A percentile compares a stretch with the other conserved stretches of the same genome.
phyloP scores from a whole-genome alignment of 2,329 filamentous ascomycete genomes.

The Sordariomycetes sp. region DNA sequence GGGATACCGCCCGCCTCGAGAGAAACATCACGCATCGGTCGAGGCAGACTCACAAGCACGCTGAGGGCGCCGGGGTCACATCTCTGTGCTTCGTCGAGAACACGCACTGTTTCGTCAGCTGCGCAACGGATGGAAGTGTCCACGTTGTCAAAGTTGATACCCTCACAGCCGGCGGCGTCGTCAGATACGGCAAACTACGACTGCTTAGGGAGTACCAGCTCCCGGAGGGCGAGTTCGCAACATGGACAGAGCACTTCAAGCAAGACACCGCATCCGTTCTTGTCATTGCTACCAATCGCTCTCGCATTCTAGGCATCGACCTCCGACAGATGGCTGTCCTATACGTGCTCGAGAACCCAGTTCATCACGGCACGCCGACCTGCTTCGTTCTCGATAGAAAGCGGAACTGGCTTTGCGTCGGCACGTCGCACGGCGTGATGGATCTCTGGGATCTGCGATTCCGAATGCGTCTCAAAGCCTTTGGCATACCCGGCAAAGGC shows the following conservation, averaged over 20 bases:
- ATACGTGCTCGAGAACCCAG: constrained; percentile 74
- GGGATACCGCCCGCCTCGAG: constrained; percentile 85
- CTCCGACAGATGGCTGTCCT: constrained; percentile 76
- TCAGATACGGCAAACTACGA: constrained; percentile 70
- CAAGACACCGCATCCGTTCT: constrained; percentile 74
- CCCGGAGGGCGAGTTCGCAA: constrained; percentile 61
- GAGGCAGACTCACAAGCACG: constrained; percentile 75
- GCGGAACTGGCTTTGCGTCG: constrained; percentile 83
- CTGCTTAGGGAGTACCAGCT: constrained; percentile 76
- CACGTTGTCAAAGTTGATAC: constrained; percentile 77
- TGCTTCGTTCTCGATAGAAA: constrained; percentile 83
- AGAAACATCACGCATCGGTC: constrained; percentile 84
- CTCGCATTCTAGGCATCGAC: constrained; percentile 75
- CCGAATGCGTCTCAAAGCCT: constrained; percentile 75
- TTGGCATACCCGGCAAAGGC: constrained; percentile 75
- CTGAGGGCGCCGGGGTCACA: constrained; percentile 61
- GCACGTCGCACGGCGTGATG: constrained; percentile 86
- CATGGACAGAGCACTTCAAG: constrained; percentile 91
- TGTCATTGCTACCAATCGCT: constrained; percentile 77
- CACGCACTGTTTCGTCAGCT: constrained; percentile 88
- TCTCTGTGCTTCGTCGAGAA: constrained; percentile 87
- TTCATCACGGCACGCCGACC: constrained; percentile 85
- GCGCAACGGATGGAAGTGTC: constrained; percentile 81
- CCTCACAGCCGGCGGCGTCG: constrained; percentile 33
- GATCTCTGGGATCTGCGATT: constrained; percentile 98